Evolutionary conservation across 2,329 filamentous ascomycete species (phyloP).

Genomic region (Microdochium nivale): DNA sequence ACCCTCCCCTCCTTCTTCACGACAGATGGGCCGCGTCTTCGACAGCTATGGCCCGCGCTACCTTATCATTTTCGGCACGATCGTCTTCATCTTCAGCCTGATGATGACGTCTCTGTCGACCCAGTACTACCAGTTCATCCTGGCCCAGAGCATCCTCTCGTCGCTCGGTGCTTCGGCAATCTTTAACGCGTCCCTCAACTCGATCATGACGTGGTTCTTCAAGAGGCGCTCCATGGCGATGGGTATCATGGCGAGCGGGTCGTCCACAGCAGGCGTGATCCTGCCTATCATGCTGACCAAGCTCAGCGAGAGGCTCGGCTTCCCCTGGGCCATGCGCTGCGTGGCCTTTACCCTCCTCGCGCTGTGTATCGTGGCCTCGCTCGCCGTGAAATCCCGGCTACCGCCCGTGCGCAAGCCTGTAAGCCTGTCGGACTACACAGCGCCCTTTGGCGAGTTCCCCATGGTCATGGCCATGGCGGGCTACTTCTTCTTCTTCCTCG

Average conservation of each 20-base stretch:
- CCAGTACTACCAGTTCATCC: slow-evolving; percentile 30
- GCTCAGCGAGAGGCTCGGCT: slow-evolving; percentile 34
- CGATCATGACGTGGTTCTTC: slow-evolving; percentile 37
- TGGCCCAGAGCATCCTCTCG: slow-evolving; percentile 24
- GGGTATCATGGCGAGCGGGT: slow-evolving; percentile 38
- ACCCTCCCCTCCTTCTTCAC: slow-evolving; percentile 16
- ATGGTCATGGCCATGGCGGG: slow-evolving; percentile 33
- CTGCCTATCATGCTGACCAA: slow-evolving; percentile 51
- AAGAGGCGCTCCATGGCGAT: slow-evolving; percentile 35
- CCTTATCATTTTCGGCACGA: slow-evolving; percentile 40
- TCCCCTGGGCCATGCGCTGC: slow-evolving; percentile 28
- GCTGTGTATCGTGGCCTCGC: slow-evolving; percentile 18
- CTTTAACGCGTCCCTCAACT: slow-evolving; percentile 24
- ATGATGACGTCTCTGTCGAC: slow-evolving; percentile 49
- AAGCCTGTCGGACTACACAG: slow-evolving; percentile 34
- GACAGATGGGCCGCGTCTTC: slow-evolving; percentile 40
- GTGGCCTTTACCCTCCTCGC: slow-evolving; percentile 27
- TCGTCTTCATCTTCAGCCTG: slow-evolving; percentile 46
- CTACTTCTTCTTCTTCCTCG: slow-evolving; percentile 47
- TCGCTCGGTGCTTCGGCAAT: slow-evolving; percentile 23
- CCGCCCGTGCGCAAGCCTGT: slow-evolving; percentile 29
- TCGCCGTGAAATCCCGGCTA: slow-evolving; percentile 25
- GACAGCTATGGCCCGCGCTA: slow-evolving; percentile 52
- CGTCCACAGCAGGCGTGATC: slow-evolving; percentile 39
- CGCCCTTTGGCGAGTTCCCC: slow-evolving; percentile 34